These are phyloP conservation scores for Cutaneotrichosporon cutaneum DNA, from an alignment of 1,284 basidiomycete species.

Conservation along the genomic window DNA sequence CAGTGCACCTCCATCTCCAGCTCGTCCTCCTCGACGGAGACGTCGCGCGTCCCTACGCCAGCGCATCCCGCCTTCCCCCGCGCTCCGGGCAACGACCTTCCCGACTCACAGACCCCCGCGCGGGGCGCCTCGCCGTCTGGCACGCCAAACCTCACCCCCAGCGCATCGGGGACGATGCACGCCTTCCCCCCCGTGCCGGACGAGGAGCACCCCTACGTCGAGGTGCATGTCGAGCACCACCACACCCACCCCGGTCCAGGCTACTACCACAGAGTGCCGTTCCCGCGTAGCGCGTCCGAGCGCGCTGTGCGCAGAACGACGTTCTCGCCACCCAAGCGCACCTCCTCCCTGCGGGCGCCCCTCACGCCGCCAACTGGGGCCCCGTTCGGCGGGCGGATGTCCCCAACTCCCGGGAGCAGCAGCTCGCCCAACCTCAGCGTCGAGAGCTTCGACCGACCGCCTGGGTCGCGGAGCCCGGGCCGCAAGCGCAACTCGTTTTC, in stretches of 20 bases:
- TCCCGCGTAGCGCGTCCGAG: background rate
- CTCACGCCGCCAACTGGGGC: background rate
- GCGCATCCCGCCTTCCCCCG: slow-evolving; percentile 11
- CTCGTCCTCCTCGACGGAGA: slow-evolving; percentile 6
- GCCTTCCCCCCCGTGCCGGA: slow-evolving; percentile 48
- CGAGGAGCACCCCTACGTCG: slow-evolving; percentile 44
- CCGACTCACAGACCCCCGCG: background rate
- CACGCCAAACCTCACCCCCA: background rate
- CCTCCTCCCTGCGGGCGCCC: background rate
- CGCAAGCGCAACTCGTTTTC: slow-evolving; percentile 19
- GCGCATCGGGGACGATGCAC: background rate
- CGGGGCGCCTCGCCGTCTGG: background rate
- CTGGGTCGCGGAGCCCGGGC: background rate
- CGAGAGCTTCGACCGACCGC: slow-evolving; percentile 7
- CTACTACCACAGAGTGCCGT: background rate
- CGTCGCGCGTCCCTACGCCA: slow-evolving; percentile 2
- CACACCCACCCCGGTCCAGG: slow-evolving; percentile 22
- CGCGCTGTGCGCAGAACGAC: background rate
- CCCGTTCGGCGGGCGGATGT: background rate
- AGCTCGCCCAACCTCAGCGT: slow-evolving; percentile 2
- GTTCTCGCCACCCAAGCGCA: slow-evolving; percentile 4
- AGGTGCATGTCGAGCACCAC: slow-evolving; percentile 40
- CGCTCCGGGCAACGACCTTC: slow-evolving; percentile 8
- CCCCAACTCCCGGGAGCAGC: background rate
- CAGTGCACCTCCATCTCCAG: background rate